These are phyloP conservation scores for Dothideomycetidae sp. DNA, from an alignment of 2,329 filamentous ascomycete species.

Conservation along the genomic window DNA sequence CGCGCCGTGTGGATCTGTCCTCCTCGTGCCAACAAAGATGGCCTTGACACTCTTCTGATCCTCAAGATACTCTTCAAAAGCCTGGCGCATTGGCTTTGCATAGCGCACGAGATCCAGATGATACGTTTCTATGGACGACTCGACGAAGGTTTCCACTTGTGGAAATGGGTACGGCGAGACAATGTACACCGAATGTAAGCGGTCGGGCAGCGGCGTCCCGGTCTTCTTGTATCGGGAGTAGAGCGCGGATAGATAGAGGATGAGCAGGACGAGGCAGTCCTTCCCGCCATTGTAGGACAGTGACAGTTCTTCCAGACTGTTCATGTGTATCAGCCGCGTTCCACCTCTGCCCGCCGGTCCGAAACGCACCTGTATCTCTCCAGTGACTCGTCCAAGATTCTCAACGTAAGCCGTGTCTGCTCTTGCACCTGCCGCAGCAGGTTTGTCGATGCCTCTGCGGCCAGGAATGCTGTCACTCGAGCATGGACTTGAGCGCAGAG, in stretches of 20 bases:
- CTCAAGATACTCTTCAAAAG: conserved; percentile 61
- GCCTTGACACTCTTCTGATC: conserved; percentile 53
- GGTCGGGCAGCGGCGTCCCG: conserved; percentile 14
- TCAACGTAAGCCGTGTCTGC: conserved; percentile 59
- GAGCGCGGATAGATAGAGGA: conserved; percentile 63
- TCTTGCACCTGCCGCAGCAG: conserved; percentile 52
- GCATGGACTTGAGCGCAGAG: conserved; percentile 39
- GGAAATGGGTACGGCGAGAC: conserved; percentile 70
- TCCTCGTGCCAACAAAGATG: conserved; percentile 73
- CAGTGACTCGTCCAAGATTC: conserved; percentile 61
- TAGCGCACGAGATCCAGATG: conserved; percentile 64
- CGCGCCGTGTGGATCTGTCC: conserved; percentile 84
- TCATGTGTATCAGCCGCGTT: no score
- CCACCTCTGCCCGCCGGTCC: conserved; percentile 9
- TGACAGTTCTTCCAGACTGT: conserved; percentile 66
- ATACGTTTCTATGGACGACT: conserved; percentile 50
- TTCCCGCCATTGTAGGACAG: conserved; percentile 97
- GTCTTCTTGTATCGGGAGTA: conserved; percentile 22
- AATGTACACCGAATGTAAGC: conserved; percentile 79
- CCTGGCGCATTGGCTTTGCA: conserved; percentile 63
- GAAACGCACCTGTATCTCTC: conserved; percentile 46
- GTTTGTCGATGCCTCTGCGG: conserved; percentile 41
- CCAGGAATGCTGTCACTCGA: conserved; percentile 53
- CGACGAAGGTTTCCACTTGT: conserved; percentile 76
- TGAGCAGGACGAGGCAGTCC: conserved; percentile 83